A percentile compares a stretch with the other conserved stretches of the same genome.
Conservation (phyloP, 2,329 filamentous ascomycete species). For the Aspergillus tanneri region DNA sequence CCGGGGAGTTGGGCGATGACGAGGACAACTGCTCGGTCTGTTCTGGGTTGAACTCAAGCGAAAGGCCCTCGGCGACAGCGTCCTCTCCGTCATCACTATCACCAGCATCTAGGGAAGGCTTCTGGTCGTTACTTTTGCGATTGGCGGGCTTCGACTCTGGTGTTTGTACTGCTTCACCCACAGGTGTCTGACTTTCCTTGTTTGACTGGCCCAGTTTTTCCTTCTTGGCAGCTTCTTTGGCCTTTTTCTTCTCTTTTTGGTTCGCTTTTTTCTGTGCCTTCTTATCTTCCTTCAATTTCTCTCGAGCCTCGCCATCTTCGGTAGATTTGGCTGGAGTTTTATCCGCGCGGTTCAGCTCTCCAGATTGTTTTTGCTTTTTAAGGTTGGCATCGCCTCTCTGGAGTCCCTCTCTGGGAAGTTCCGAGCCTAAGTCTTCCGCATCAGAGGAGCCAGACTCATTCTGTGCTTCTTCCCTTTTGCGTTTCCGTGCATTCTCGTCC, state of each 20-base stretch:
- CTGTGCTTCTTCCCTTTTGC: conserved; percentile 67
- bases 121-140: conserved; percentile 20
- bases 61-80: conserved; percentile 51
- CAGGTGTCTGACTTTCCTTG: conserved; percentile 21
- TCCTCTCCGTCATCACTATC: conserved; percentile 38
- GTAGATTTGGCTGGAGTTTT: conserved; percentile 23
- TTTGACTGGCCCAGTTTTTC: conserved; percentile 37
- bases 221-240: conserved; percentile 37
- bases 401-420: conserved; percentile 62
- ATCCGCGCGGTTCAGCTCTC: conserved; percentile 26
- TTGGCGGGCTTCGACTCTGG: conserved; percentile 20
- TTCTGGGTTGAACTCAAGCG: conserved; percentile 46
- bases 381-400: conserved; percentile 46
- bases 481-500: conserved; percentile 78
- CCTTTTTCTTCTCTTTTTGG: conserved; percentile 52
- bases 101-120: conserved; percentile 22
- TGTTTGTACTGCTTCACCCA: conserved; percentile 23
- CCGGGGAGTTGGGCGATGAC: conserved; percentile 57
- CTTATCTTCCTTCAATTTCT: conserved; percentile 41
- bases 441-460: conserved; percentile 42
- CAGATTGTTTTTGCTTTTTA: conserved; percentile 58
- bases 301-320: conserved; percentile 38
- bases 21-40: conserved; percentile 42
- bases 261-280: conserved; percentile 49
- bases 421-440: conserved; percentile 45